Evolutionary conservation across 2,329 filamentous ascomycete species (phyloP).

Genomic region (Dactylonectria estremocensis): DNA sequence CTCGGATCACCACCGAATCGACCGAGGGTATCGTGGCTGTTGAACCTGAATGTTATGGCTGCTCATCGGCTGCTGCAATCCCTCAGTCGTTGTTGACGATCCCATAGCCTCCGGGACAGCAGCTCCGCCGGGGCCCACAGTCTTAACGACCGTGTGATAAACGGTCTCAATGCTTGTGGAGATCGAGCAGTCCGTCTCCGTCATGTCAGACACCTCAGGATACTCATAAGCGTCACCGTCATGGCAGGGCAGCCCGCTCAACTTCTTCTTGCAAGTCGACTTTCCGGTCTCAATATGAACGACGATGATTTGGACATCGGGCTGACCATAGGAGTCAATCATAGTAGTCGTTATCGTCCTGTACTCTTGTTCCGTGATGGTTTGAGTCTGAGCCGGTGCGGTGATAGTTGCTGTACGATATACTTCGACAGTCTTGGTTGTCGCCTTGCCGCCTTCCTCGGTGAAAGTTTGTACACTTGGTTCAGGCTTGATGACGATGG

Average conservation of each 20-base stretch:
- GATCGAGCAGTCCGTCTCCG: constrained; percentile 43
- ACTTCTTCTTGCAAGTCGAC: constrained; percentile 47
- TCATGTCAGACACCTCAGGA: constrained; percentile 13
- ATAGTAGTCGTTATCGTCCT: constrained; percentile 45
- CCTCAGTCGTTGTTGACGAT: constrained; percentile 28
- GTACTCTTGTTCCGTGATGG: constrained; percentile 36
- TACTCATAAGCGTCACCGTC: neutral
- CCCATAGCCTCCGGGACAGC: constrained; percentile 9
- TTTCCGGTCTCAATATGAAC: constrained; percentile 52
- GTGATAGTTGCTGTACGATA: constrained; percentile 43
- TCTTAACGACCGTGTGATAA: constrained; percentile 56
- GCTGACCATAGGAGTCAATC: constrained; percentile 30
- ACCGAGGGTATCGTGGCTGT: constrained; percentile 35
- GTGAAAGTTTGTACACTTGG: constrained; percentile 39
- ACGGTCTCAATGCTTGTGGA: constrained; percentile 53
- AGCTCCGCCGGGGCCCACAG: constrained; percentile 37
- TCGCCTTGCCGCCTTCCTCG: constrained; percentile 35
- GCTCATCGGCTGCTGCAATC: constrained; percentile 16
- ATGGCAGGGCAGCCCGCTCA: constrained; percentile 49
- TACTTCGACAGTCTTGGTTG: constrained; percentile 39
- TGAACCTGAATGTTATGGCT: constrained; percentile 17
- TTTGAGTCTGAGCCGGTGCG: constrained; percentile 36
- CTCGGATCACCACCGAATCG: constrained; percentile 33
- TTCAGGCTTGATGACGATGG: constrained; percentile 41
- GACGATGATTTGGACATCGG: constrained; percentile 51